Base-by-base conservation (phyloP, 495 filamentous ascomycete genomes). In the Penicillium pancosmium region DNA sequence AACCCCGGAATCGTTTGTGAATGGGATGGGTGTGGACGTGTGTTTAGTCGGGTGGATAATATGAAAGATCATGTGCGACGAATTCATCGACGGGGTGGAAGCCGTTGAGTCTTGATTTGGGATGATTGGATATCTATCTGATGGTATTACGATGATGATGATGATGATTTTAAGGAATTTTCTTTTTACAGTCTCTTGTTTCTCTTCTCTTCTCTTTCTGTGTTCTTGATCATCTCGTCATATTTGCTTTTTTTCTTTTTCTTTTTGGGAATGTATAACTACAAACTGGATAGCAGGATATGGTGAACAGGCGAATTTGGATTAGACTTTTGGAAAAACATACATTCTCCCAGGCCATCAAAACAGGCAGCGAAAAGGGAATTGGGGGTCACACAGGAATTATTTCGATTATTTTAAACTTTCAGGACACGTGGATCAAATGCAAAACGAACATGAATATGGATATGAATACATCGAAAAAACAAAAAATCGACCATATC, bases 1-100 rank as follows among this genome's bases (percentile, higher is more conserved):
- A 85, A 86, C 46, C 85, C 85, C 1, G 78, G 73, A 11, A 76
- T 88, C 27, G 54, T 73, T 2, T 88, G 85, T 62, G 79, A 86
- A 54, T 86, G 80, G 78, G 73, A 77, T 21, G 82, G 77, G 3
- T 88, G 85, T 62, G 79, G 76, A 13, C 68, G 83, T 50, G 73
- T 87, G 9, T 88, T 88, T 60, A 86, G 83, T 68, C 72, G 85
- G 23, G 78, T 85, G 11, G 85, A 88, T 56, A 88, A 88, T 63
- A 88, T 88, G 85, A 81, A 80, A 50, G 78, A 84, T 64, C 81
- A 84, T 72, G 78, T 84, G 15, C 67, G 76, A 43, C 59, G 80
- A 44, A 82, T 82, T 54, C 81, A 84, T 62, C 59, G 52, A 38
- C 66, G 69, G 49, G 54, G 52, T 31, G 65, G 27, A 7, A 61